Base-by-base conservation (phyloP, 2,329 filamentous ascomycete genomes). In the Claviceps cyperi region DNA sequence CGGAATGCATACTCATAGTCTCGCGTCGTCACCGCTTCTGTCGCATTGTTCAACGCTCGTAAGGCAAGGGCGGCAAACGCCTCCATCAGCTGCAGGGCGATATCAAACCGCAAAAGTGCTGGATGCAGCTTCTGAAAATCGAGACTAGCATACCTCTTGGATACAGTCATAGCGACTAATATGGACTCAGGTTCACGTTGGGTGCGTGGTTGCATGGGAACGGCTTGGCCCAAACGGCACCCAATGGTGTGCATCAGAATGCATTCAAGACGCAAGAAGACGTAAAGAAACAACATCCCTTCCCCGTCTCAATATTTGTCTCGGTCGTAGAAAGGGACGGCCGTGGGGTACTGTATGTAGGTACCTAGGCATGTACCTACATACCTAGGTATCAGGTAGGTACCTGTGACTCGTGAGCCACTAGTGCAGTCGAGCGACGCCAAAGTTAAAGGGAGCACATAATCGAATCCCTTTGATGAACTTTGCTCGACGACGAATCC, bases 291-390 rank as follows among this genome's bases (percentile, higher is more conserved):
- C 9, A 32, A 32, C 11, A 32, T 32, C 28, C 9, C 28, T 28
- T 9, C 37, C 36, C 24, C n/a, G 19, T 43, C 19, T 48, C 46
- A 48, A 48, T 48, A 48, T 43, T 39, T 43, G 47, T 48, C 47
- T 48, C 47, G 21, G n/a, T 35, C 13, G 28, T 15, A 5, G 9
- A 22, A 15, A 32, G 19, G 22, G 21, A 14, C 22, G 40, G 40
- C 40, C 28, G 11, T 32, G 28, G 28, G 28, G 28, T 32, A 28
- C 24, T 7, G 7, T 7, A 5, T 24, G 21, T 22, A 22, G 2
- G 21, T 22, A 4, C 21, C 21, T 22, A 22, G 21, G 21, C 5
- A 22, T 22, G 5, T 22, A 22, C 22, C 4, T 22, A 5, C 1
- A 5, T 22, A 22, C 21, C 21, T 22, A 2, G 24, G 6, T 24